Evolutionary conservation across 1,139 yeast genomes (phyloP).

Genomic region (Meyerozyma elateridarum): DNA sequence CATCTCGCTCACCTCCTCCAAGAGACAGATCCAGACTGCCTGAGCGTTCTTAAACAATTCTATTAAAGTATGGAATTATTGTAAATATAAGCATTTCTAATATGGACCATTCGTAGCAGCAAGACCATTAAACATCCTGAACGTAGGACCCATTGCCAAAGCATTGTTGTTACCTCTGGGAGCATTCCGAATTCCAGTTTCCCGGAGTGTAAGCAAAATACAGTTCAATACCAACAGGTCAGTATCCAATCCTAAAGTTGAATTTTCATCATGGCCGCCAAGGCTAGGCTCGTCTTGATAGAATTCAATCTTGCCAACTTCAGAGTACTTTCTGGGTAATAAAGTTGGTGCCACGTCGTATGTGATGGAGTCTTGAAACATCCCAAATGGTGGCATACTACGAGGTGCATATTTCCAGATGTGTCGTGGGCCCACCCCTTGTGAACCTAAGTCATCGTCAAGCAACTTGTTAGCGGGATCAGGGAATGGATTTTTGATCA

Average conservation of each 20-base stretch:
- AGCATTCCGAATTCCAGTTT: conserved; percentile 25
- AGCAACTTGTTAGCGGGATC: conserved; percentile 20
- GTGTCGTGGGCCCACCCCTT: conserved; percentile 6
- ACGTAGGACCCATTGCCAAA: conserved; percentile 1
- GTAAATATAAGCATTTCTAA: conserved; percentile 4
- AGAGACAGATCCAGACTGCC: conserved; percentile 39
- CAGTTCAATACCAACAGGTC: conserved; percentile 32
- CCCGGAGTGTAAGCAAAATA: conserved; percentile 30
- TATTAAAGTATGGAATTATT: conserved; percentile 4
- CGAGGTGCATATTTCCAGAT: conserved; percentile 23
- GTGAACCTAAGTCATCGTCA: conserved; percentile 7
- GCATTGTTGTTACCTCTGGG: conserved; percentile 8
- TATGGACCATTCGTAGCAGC: conserved; percentile 4
- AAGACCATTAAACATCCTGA: conserved; percentile 3
- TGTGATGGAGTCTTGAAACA: conserved; percentile 27
- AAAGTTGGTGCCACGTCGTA: conserved; percentile 16
- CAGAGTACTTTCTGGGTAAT: conserved; percentile 33
- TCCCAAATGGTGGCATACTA: conserved; percentile 40
- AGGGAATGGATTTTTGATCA: conserved; percentile 27
- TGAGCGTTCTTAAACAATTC: conserved; percentile 20
- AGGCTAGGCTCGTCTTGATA: conserved; percentile 25
- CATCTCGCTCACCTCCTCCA: conserved; percentile 38
- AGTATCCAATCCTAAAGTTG: conserved; percentile 29
- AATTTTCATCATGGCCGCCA: conserved; percentile 14
- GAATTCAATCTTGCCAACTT: conserved; percentile 30